Evolutionary conservation across 139 green algal genomes (phyloP), one percentile per base, ranked within the genome.

Genomic region (Chlamydomonas eustigma): DNA sequence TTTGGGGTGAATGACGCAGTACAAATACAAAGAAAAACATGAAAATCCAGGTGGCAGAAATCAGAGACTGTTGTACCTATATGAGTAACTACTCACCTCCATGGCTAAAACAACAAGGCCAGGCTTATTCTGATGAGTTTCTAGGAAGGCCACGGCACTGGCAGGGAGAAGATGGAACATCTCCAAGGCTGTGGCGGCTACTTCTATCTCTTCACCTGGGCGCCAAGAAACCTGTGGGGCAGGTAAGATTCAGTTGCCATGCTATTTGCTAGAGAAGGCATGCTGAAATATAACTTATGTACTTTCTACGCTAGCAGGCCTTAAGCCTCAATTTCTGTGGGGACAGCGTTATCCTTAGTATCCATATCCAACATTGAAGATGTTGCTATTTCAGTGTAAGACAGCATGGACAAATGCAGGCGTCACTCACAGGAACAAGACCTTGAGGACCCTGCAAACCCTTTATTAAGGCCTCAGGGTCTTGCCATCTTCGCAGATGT

Each of bases 101-200:
- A 98, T 98, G 3, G 89, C 95, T 52, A 98, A 79, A 64, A 95
- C 87, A 18, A 99, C 94, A 37, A 71, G 51, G 35, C 31, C 65
- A 34, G 36, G 76, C 51, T 34, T 37, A 8, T 73, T 75, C 58
- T 37, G 78, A 22, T 91, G 80, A 1, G 88, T 90, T 78, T 97
- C 91, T 69, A 99, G 80, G 74, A 99, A 98, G 58, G 91, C 92
- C 8, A 80, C 79, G 4, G 92, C 91, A n/a, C 82, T 70, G 1
- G 80, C 76, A 2, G 96, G 96, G 52, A 99, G 88, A 72, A 95
- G 89, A 79, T 97, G 94, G 82, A 98, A 99, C 2, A 99, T 90
- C 37, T 99, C 91, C 39, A 99, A 84, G 33, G 97, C 91, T 30
- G 87, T 87, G 1, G 91, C 90, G 1, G 93, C 93, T 0, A 99